Conservation (phyloP, 2,329 filamentous ascomycete genomes). For the Daldinia eschscholtzii region DNA sequence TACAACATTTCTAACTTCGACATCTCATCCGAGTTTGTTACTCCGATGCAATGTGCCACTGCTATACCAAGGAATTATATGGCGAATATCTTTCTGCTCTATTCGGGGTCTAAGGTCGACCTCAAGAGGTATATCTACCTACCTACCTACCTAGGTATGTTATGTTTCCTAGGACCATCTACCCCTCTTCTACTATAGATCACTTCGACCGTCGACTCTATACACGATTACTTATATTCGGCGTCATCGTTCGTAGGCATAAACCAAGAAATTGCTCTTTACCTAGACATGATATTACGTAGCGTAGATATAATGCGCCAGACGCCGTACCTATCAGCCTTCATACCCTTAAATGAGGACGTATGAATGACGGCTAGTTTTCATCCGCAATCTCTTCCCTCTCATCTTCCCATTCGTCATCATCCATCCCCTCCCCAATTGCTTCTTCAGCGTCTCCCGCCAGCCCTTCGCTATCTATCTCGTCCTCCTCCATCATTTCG, state of each 20-base stretch:
- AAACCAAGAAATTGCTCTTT: not conserved
- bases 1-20: no score
- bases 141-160: no score
- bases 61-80: no score
- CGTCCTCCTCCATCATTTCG: slow-evolving; percentile 63
- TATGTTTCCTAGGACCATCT: not conserved
- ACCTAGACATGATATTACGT: slow-evolving; percentile 12
- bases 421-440: slow-evolving; percentile 63
- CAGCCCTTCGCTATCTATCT: slow-evolving; percentile 65
- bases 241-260: not conserved
- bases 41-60: no score
- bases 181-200: not conserved
- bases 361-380: slow-evolving; percentile 59
- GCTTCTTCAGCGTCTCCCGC: slow-evolving; percentile 64
- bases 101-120: not conserved
- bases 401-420: slow-evolving; percentile 67
- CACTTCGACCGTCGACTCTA: not conserved
- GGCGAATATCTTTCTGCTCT: no score
- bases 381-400: slow-evolving; percentile 49
- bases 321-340: not conserved
- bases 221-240: not conserved
- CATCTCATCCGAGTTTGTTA: no score
- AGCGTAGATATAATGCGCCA: slow-evolving; percentile 1
- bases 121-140: not conserved
- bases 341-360: not conserved